These are phyloP conservation scores for Carnegiea gigantea DNA, from an alignment of 179 eudicot species.

Conservation along the genomic window DNA sequence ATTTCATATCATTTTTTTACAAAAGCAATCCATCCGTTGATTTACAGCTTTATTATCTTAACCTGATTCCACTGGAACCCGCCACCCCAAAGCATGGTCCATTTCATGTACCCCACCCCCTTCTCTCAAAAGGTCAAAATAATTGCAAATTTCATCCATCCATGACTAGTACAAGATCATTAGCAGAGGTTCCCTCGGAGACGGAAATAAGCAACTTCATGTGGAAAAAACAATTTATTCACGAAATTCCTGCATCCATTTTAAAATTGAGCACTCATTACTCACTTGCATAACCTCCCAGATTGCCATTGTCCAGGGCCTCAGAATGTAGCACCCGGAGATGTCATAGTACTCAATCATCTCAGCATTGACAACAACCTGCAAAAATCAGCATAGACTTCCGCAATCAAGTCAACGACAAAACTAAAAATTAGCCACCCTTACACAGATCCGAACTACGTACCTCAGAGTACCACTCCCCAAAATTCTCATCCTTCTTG, in stretches of 20 bases:
- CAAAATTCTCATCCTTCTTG: slow-evolving; percentile 90
- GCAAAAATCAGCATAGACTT: slow-evolving; percentile 16
- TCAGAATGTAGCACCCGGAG: slow-evolving; percentile 87
- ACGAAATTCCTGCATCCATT: not conserved
- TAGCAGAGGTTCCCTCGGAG: not conserved
- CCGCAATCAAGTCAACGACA: not conserved
- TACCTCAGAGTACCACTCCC: slow-evolving; percentile 99
- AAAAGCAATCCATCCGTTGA: too few species aligned
- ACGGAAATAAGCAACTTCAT: not conserved
- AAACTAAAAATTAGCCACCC: not conserved
- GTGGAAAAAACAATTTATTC: not conserved
- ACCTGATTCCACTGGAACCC: too few species aligned
- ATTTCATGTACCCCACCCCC: too few species aligned
- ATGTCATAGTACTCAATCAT: slow-evolving; percentile 94
- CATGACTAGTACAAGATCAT: too few species aligned
- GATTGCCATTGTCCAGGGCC: slow-evolving; percentile 92
- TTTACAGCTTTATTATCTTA: too few species aligned
- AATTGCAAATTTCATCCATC: too few species aligned
- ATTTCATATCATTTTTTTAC: too few species aligned
- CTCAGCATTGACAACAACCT: slow-evolving; percentile 82
- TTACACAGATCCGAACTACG: not conserved
- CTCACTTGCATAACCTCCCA: slow-evolving; percentile 95
- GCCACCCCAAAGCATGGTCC: too few species aligned
- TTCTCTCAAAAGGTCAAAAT: too few species aligned
- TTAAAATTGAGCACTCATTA: not conserved